Base-by-base conservation (phyloP, 495 filamentous ascomycete species). In the Neohortaea acidophila region DNA sequence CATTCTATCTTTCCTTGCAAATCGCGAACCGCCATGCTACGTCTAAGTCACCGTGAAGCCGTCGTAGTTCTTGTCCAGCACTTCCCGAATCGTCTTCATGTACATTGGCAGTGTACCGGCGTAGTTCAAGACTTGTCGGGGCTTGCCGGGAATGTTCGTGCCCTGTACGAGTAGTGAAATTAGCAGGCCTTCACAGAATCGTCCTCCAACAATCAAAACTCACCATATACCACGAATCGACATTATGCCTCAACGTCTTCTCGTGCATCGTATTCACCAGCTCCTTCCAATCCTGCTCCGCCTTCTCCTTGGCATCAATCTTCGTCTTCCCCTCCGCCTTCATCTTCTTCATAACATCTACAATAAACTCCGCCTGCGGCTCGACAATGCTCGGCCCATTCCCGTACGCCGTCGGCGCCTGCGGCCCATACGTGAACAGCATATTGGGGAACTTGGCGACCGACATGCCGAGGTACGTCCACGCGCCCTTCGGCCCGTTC, bases 311-410 rank as follows among this genome's bases (percentile, higher is more conserved):
- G 1, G 64, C 51, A 30, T 64, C 59, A 38, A 70, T 60, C 23
- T 48, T 57, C 22, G 41, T 47, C 6, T 68, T 4, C 0, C 57
- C 57, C 1, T 61, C 43, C 0, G 43, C 15, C 18, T 51, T 30
- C 41, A 70, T 54, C 35, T 58, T 56, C 3, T 49, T 48, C 13
- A 73, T 67, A 2, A 38, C 51, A 6, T 67, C 59, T 26, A 49
- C 58, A 31, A 75, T 68, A 63, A 61, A 72, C n/a, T 62, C 49
- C 13, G 60, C 65, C 47, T 75, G 63, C 25, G 67, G 52, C 43
- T 72, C 67, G 17, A 67, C 55, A 14, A 48, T 60, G 0, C 59
- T 58, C 0, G 70, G 70, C 2, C 67, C 68, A 47, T 72, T 75
- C 26, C 53, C 53, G 21, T 73, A 55, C 0, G 63, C 54, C 0